Base-by-base conservation (phyloP, 2,329 filamentous ascomycete species). In the Penicillium sp. region DNA sequence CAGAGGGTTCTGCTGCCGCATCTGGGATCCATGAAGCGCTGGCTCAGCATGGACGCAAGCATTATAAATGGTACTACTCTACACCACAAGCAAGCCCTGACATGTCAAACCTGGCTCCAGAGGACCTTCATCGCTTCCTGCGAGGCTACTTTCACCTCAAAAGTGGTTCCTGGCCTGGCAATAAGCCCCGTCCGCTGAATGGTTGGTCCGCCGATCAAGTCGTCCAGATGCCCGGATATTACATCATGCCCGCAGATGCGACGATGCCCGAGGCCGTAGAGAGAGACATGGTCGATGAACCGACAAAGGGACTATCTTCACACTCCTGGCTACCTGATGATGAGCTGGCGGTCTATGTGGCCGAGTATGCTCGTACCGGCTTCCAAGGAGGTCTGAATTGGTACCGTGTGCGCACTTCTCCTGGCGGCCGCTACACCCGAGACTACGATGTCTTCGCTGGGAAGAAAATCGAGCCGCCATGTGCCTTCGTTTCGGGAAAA, bases 61-160 rank as follows among this genome's bases (percentile, higher is more conserved):
- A 89, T 67, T 90, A 89, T 75, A 87, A 87, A 69, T 87, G 81
- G 81, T 88, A 77, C 59, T 77, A 75, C 52, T 75, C 72, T 14
- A 76, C 72, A 3, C 57, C 60, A 2, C 52, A 63, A 5, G 71
- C 73, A n/a, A 71, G 68, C 54, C 28, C 49, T 1, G 73, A 77
- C 21, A 77, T 76, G 74, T 68, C 60, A 2, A 42, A 58, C 7
- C 64, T 57, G 2, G 34, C 68, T 0, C 63, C 72, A 0, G 79
- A 83, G 3, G 82, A 83, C 2, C 74, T 89, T 11, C 75, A 80
- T n/a, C 68, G 70, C 1, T 89, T 88, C 56, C 74, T 89, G 1
- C 79, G 86, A 9, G 86, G 87, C 3, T 90, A 89, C 65, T 84
- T 89, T 59, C 81, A 89, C 64, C 77, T 90, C 44, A 90, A 90